Evolutionary conservation across 805 yeast genomes (phyloP).

Genomic region (Pichia phayaonensis): DNA sequence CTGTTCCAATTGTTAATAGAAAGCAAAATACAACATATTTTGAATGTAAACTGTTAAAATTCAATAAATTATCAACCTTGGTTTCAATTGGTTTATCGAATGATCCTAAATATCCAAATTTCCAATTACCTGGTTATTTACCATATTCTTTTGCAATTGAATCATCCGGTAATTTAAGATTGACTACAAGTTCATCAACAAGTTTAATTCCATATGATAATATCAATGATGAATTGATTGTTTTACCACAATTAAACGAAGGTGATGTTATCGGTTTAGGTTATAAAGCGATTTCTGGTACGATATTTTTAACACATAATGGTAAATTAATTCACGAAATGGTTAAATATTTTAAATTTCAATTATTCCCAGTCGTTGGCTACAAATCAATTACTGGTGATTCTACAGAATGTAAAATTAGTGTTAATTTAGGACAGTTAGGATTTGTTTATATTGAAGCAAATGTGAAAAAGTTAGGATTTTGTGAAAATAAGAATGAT

Average conservation of each 20-base stretch:
- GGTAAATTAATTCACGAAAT: constrained; percentile 48
- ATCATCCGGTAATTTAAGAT: constrained; percentile 60
- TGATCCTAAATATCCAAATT: constrained; percentile 60
- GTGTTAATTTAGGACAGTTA: constrained; percentile 73
- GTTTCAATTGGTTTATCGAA: constrained; percentile 63
- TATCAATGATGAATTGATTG: constrained; percentile 34
- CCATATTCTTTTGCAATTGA: constrained; percentile 68
- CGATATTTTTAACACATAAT: constrained; percentile 47
- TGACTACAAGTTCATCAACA: constrained; percentile 19
- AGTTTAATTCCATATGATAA: constrained; percentile 34
- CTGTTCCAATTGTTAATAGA: constrained; percentile 30
- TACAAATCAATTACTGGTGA: constrained; percentile 28
- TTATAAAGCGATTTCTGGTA: constrained; percentile 39
- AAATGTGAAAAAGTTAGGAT: constrained; percentile 55
- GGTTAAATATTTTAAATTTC: constrained; percentile 40
- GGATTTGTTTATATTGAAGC: constrained; percentile 91
- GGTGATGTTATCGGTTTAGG: constrained; percentile 54
- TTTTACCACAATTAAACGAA: constrained; percentile 43
- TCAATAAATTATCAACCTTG: constrained; percentile 36
- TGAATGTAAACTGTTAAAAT: constrained; percentile 47
- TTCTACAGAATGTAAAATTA: constrained; percentile 37
- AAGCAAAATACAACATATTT: constrained; percentile 53
- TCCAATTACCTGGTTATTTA: constrained; percentile 67
- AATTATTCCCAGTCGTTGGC: constrained; percentile 49
- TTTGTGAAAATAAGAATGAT: constrained; percentile 41